Conservation (phyloP, 2,329 filamentous ascomycete species). For the Amphichorda felina region DNA sequence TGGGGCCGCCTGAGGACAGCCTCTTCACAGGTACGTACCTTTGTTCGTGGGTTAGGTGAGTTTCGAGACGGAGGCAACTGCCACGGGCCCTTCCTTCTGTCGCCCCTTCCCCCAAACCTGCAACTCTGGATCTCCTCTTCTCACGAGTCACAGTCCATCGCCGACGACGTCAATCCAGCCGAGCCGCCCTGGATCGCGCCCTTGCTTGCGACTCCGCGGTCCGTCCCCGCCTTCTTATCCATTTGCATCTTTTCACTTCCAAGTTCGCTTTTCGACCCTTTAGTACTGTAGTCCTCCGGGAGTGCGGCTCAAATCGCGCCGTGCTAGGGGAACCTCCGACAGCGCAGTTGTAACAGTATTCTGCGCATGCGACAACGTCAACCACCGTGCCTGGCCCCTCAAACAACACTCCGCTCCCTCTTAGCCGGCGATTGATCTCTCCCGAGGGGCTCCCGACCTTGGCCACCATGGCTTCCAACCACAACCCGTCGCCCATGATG, state of each 20-base stretch:
- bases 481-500: slow-evolving; percentile 69
- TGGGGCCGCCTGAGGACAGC: slow-evolving; percentile 4
- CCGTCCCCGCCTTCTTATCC: neutral
- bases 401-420: neutral
- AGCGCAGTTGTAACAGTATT: no score
- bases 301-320: no score
- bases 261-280: no score
- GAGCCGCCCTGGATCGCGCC: neutral
- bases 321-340: no score
- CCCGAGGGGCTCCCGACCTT: no score
- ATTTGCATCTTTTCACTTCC: neutral
- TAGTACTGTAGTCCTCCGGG: no score
- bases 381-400: no score
- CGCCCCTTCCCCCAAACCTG: slow-evolving; percentile 1
- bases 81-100: slow-evolving; percentile 1
- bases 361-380: no score
- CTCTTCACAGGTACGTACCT: slow-evolving; percentile 15
- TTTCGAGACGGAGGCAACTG: slow-evolving; percentile 12
- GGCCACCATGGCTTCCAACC: slow-evolving; percentile 41
- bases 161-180: neutral
- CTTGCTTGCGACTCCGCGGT: no score
- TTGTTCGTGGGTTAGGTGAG: slow-evolving; percentile 29
- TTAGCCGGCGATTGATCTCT: neutral
- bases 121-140: neutral
- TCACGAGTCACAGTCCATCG: neutral